phyloP scores from a whole-genome alignment of 768 basidiomycete species.

The Lentinula sp. region DNA sequence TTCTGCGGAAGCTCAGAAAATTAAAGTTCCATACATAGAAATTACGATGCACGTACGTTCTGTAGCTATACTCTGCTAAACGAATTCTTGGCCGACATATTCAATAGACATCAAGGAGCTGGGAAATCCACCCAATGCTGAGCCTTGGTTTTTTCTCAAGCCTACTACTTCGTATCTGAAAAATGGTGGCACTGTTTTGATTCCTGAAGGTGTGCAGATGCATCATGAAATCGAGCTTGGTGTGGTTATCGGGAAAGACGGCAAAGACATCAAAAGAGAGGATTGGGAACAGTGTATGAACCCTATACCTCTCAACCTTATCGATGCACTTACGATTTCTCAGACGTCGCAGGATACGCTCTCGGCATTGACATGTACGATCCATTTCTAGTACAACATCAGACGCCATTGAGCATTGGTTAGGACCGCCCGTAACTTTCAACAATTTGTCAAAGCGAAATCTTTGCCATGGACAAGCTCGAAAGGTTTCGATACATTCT shows the following conservation, averaged over 20 bases:
- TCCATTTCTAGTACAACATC: neutral
- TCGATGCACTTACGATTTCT: neutral
- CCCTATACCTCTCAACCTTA: neutral
- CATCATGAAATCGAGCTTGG: slow-evolving; percentile 1
- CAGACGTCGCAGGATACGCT: slow-evolving; percentile 1
- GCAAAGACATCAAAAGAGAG: neutral
- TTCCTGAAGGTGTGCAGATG: neutral
- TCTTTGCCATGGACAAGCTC: neutral
- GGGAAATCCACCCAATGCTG: neutral
- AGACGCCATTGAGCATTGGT: neutral
- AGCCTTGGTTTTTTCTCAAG: slow-evolving; percentile 1
- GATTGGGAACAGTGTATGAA: neutral
- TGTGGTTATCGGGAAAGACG: neutral
- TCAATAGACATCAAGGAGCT: neutral
- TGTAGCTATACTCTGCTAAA: too few relatives aligned
- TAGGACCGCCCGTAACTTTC: neutral
- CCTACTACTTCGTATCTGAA: neutral
- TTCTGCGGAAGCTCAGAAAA: neutral
- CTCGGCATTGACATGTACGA: neutral
- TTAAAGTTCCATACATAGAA: neutral
- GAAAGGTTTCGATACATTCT: slow-evolving; percentile 1
- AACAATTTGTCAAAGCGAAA: neutral
- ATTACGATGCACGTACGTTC: neutral
- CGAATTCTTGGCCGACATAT: too few relatives aligned
- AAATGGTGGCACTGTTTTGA: neutral